These are phyloP conservation scores for Lithohypha guttulata DNA, from an alignment of 2,329 filamentous ascomycete genomes.

Conservation along the genomic window DNA sequence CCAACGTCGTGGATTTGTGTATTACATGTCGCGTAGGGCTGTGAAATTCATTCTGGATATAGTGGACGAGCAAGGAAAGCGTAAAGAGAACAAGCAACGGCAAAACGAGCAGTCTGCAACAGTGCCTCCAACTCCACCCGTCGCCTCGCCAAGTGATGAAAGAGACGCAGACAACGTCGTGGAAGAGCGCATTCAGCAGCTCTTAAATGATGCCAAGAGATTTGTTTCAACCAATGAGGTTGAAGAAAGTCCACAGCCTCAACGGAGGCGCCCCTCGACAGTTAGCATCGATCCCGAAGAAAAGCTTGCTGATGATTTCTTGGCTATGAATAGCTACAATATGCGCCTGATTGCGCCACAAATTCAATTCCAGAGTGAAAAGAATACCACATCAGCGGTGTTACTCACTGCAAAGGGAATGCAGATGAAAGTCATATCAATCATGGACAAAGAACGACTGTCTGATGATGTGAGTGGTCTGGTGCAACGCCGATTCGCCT, in stretches of 20 bases:
- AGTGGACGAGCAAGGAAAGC: conserved; percentile 81
- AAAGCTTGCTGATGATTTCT: conserved; percentile 78
- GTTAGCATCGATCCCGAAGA: conserved; percentile 39
- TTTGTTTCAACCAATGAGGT: conserved; percentile 65
- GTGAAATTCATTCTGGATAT: conserved; percentile 98
- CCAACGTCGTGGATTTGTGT: conserved; percentile 89
- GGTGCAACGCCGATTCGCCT: conserved; percentile 84
- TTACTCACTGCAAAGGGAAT: conserved; percentile 95
- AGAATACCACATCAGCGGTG: conserved; percentile 93
- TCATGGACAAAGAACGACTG: conserved; percentile 92
- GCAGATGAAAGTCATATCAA: conserved; percentile 93
- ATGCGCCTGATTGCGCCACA: conserved; percentile 91
- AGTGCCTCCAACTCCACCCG: conserved; percentile 12
- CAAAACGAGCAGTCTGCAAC: conserved; percentile 10
- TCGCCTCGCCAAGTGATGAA: conserved; percentile 30
- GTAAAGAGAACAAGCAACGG: conserved; percentile 38
- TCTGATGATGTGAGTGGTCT: conserved; percentile 89
- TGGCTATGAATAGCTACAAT: conserved; percentile 86
- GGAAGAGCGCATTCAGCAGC: conserved; percentile 73
- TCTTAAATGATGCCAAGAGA: conserved; percentile 72
- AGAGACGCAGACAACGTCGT: conserved; percentile 57
- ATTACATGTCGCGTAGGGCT: conserved; percentile 89
- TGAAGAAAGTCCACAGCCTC: conserved; percentile 15
- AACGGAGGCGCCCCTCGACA: conserved; percentile 21
- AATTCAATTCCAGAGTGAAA: conserved; percentile 96